Percentiles rank a stretch among this genome's conserved stretches.
phyloP scores from a whole-genome alignment of 768 basidiomycete genomes.

The Tulasnella sp. region DNA sequence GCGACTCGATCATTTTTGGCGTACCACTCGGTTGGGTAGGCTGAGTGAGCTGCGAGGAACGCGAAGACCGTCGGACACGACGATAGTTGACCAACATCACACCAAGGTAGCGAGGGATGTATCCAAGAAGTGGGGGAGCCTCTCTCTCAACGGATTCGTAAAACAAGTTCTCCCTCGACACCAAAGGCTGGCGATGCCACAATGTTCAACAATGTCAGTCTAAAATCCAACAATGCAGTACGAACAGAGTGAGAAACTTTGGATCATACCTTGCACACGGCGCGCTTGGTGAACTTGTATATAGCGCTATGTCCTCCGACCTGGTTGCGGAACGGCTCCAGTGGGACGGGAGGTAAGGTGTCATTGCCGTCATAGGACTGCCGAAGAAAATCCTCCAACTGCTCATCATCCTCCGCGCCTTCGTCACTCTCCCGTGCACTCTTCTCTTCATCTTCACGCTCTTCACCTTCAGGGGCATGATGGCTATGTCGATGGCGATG shows the following conservation, averaged over 20 bases:
- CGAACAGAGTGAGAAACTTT: neutral
- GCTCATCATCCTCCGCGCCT: constrained; percentile 29
- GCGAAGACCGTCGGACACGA: constrained; percentile 36
- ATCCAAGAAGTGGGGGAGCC: constrained; percentile 81
- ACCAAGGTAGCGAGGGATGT: constrained; percentile 95
- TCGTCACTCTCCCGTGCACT: constrained; percentile 30
- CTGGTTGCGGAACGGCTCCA: constrained; percentile 93
- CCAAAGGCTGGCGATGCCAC: constrained; percentile 60
- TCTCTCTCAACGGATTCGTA: constrained; percentile 94
- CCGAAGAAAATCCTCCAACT: constrained; percentile 32
- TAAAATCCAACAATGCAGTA: neutral
- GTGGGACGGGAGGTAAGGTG: constrained; percentile 71
- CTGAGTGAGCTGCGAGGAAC: neutral
- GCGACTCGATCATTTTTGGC: too few species aligned
- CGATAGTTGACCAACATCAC: constrained; percentile 98
- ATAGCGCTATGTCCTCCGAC: constrained; percentile 96
- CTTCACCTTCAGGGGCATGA: constrained; percentile 12
- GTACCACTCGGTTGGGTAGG: neutral
- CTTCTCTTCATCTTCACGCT: constrained; percentile 23
- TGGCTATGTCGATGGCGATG: neutral
- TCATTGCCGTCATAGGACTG: neutral
- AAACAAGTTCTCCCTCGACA: constrained; percentile 93
- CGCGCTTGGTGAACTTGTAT: constrained; percentile 94
- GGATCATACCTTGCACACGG: constrained; percentile 87
- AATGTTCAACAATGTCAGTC: constrained; percentile 1